Conservation (phyloP, 2,329 filamentous ascomycete genomes). For the Colletotrichum plurivorum region DNA sequence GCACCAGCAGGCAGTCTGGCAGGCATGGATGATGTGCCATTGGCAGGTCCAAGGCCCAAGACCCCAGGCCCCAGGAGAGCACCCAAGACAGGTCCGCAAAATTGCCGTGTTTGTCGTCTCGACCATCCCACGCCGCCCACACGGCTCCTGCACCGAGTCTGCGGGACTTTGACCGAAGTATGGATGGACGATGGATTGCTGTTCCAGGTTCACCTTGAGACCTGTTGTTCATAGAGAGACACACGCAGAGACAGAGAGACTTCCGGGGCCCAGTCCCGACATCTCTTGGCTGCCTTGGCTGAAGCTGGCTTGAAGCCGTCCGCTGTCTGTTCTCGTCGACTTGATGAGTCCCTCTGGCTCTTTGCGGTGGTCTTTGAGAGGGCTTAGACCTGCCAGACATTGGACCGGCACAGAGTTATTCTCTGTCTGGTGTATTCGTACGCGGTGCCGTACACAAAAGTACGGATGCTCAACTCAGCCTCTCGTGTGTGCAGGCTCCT, state of each 20-base stretch:
- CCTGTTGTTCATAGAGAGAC: not conserved
- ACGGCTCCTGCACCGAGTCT: slow-evolving; percentile 38
- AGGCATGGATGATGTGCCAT: slow-evolving; percentile 3
- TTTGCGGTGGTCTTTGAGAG: not conserved
- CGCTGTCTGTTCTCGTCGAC: slow-evolving; percentile 19
- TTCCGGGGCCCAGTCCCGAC: slow-evolving; percentile 30
- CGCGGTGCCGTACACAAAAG: too few relatives aligned
- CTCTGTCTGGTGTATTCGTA: too few relatives aligned
- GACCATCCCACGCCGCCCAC: slow-evolving; percentile 24
- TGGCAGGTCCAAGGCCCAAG: slow-evolving; percentile 3
- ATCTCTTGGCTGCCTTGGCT: slow-evolving; percentile 35
- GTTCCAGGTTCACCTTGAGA: slow-evolving; percentile 32
- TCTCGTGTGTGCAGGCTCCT: slow-evolving; percentile 3
- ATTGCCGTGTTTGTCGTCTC: slow-evolving; percentile 37
- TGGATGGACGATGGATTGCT: slow-evolving; percentile 25
- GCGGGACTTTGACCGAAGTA: slow-evolving; percentile 36
- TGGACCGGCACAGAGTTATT: too few relatives aligned
- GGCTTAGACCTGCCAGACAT: too few relatives aligned
- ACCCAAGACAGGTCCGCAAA: slow-evolving; percentile 28
- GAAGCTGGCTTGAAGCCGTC: slow-evolving; percentile 22
- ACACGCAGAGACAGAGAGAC: slow-evolving; percentile 4
- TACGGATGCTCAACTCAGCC: too few relatives aligned
- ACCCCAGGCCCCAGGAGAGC: not conserved
- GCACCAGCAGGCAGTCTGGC: slow-evolving; percentile 2
- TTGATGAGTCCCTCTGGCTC: not conserved